phyloP scores from a whole-genome alignment of 2,329 filamentous ascomycete genomes.

The Microascus cirrosus region DNA sequence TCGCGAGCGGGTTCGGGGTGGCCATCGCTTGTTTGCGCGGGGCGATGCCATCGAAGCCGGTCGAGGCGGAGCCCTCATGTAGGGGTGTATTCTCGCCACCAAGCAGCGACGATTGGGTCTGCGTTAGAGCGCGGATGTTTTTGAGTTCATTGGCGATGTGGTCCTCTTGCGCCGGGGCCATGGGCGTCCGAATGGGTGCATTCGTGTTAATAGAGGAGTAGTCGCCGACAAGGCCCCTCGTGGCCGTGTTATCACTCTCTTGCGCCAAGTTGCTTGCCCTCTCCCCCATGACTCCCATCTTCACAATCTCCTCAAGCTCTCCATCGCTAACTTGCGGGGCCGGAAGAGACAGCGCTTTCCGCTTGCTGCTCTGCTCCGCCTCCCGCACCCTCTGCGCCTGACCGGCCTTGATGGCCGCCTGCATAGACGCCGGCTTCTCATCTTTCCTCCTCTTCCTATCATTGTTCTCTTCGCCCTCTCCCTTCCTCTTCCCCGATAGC shows the following conservation, averaged over 20 bases:
- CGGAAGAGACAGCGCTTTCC: slow-evolving; percentile 71
- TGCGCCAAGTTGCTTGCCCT: slow-evolving; percentile 66
- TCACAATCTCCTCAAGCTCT: slow-evolving; percentile 94
- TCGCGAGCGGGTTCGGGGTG: slow-evolving; percentile 95
- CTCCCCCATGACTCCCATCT: slow-evolving; percentile 93
- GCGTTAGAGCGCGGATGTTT: slow-evolving; percentile 83
- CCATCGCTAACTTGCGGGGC: slow-evolving; percentile 84
- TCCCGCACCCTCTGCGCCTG: slow-evolving; percentile 92
- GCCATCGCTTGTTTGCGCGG: slow-evolving; percentile 70
- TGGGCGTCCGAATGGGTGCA: slow-evolving; percentile 85
- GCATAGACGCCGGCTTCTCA: slow-evolving; percentile 63
- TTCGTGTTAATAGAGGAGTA: slow-evolving; percentile 72
- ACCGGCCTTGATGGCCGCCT: slow-evolving; percentile 83
- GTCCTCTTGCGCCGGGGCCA: slow-evolving; percentile 85
- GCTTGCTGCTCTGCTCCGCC: slow-evolving; percentile 93
- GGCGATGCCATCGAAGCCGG: slow-evolving; percentile 76
- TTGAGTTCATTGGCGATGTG: slow-evolving; percentile 92
- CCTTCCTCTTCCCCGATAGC: slow-evolving; percentile 83
- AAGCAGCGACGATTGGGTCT: slow-evolving; percentile 85
- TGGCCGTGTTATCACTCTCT: slow-evolving; percentile 73
- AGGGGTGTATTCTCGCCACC: slow-evolving; percentile 91
- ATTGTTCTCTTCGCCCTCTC: slow-evolving; percentile 68
- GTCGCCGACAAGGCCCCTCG: slow-evolving; percentile 74
- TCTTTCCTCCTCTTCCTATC: slow-evolving; percentile 84
- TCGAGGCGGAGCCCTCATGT: slow-evolving; percentile 69